Percentiles rank a stretch among this genome's conserved stretches.
Evolutionary conservation across 2,329 filamentous ascomycete species (phyloP).

Genomic region (Ophiostoma populinum): DNA sequence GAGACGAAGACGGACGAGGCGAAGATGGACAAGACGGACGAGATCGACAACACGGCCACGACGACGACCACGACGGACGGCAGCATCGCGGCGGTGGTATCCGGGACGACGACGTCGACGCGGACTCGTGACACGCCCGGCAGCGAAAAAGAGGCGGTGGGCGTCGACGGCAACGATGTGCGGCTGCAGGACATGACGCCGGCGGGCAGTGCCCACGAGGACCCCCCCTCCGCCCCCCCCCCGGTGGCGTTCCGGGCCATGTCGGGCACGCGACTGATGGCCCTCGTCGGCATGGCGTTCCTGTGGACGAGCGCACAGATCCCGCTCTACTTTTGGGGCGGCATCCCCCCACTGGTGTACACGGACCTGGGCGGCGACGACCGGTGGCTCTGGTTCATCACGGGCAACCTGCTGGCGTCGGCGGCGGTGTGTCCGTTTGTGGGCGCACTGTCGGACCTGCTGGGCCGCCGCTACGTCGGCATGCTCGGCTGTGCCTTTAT

Average conservation of each 20-base stretch:
- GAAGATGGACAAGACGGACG: too few species aligned
- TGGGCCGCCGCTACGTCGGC: constrained; percentile 43
- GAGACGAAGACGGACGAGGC: too few species aligned
- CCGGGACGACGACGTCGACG: too few species aligned
- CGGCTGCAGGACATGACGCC: too few species aligned
- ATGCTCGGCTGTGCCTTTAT: constrained; percentile 34
- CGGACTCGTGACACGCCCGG: too few species aligned
- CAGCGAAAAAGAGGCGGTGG: too few species aligned
- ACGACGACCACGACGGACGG: too few species aligned
- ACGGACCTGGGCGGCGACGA: constrained; percentile 40
- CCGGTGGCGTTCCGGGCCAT: constrained; percentile 5
- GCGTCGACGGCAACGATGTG: too few species aligned
- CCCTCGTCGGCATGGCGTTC: constrained; percentile 15
- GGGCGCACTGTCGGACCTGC: constrained; percentile 44
- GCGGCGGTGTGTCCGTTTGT: constrained; percentile 46
- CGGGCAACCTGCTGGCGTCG: constrained; percentile 35
- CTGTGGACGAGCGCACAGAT: constrained; percentile 17
- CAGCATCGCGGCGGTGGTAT: too few species aligned
- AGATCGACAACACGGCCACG: not conserved
- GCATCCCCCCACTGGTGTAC: constrained; percentile 37
- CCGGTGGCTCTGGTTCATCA: constrained; percentile 43
- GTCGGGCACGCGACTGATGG: constrained; percentile 11
- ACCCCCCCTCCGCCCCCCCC: too few species aligned
- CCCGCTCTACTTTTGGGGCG: constrained; percentile 20
- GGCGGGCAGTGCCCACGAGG: not conserved